These are phyloP conservation scores for Paramecium biaurelia DNA, from an alignment of 73 alveolate genomes.

Conservation along the genomic window DNA sequence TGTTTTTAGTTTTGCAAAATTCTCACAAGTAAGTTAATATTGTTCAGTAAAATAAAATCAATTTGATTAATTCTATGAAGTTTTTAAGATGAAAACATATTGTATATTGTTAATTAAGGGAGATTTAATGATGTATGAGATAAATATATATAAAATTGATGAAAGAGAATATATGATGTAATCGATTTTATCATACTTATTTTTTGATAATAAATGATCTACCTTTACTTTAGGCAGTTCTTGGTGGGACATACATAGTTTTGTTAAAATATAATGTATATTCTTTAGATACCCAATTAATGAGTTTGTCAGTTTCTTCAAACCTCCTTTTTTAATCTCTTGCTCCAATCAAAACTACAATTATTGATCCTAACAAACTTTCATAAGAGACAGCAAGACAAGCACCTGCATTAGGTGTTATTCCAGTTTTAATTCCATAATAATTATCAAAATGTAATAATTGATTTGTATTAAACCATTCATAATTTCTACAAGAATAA, in stretches of 20 bases:
- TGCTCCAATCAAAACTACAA: conserved; percentile 48
- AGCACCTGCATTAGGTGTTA: conserved; percentile 91
- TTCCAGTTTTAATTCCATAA: conserved; percentile 85
- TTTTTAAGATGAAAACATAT: not conserved
- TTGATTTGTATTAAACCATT: conserved; percentile 84
- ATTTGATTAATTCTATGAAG: not conserved
- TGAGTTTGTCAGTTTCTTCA: conserved; percentile 55
- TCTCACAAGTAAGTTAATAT: not conserved
- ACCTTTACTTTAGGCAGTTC: not conserved
- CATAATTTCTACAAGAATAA: conserved; percentile 67
- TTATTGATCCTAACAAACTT: not conserved
- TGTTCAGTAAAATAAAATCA: not conserved
- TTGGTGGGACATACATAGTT: not conserved
- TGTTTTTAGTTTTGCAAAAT: too few species aligned
- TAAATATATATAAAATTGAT: not conserved
- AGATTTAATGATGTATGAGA: not conserved
- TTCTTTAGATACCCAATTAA: conserved; percentile 48
- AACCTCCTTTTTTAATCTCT: conserved; percentile 55
- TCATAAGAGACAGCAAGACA: conserved; percentile 68
- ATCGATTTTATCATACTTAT: not conserved
- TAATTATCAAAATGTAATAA: conserved; percentile 68
- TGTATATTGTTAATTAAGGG: too few species aligned
- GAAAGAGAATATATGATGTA: not conserved
- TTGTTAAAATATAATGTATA: not conserved
- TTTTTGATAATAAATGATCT: not conserved